phyloP scores from a whole-genome alignment of 2,329 filamentous ascomycete genomes.

The Didymella segeticola region DNA sequence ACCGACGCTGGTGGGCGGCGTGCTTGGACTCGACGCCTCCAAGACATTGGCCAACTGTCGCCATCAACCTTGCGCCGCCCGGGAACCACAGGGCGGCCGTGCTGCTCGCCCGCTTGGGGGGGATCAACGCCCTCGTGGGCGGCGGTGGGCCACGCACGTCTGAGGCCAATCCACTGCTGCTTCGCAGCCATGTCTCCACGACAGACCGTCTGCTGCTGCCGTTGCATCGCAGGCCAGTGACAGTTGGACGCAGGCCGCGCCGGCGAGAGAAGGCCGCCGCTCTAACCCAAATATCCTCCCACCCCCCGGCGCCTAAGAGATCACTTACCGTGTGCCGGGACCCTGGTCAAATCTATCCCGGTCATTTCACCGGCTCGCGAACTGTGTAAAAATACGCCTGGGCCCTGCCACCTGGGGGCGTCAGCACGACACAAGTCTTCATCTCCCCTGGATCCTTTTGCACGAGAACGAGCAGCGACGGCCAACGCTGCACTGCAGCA shows the following conservation, averaged over 20 bases:
- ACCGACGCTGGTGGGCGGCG: background rate
- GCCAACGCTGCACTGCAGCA: constrained; percentile 20
- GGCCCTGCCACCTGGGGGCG: constrained; percentile 9
- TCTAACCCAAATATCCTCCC: constrained; percentile 10
- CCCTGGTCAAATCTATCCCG: constrained; percentile 11
- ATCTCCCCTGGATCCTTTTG: constrained; percentile 7
- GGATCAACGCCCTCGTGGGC: constrained; percentile 12
- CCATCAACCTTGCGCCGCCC: constrained; percentile 9
- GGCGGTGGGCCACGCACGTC: constrained; percentile 2
- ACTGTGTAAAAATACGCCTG: constrained; percentile 15
- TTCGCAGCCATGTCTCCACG: constrained; percentile 11
- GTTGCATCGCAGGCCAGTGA: constrained; percentile 14
- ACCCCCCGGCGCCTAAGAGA: constrained; percentile 3
- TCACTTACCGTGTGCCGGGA: constrained; percentile 14
- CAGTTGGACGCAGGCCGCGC: constrained; percentile 4
- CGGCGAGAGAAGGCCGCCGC: constrained; percentile 6
- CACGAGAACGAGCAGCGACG: constrained; percentile 10
- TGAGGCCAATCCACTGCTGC: constrained; percentile 2
- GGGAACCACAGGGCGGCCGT: constrained; percentile 14
- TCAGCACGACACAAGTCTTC: constrained; percentile 7
- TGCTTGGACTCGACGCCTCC: constrained; percentile 13
- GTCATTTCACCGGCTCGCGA: background rate
- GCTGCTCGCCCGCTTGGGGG: background rate
- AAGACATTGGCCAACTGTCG: constrained; percentile 20
- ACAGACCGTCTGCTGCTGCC: constrained; percentile 10